A percentile compares a stretch with the other conserved stretches of the same genome.
Evolutionary conservation across 192 early-diverging fungal species (phyloP).

Genomic region (Endogone sp.): DNA sequence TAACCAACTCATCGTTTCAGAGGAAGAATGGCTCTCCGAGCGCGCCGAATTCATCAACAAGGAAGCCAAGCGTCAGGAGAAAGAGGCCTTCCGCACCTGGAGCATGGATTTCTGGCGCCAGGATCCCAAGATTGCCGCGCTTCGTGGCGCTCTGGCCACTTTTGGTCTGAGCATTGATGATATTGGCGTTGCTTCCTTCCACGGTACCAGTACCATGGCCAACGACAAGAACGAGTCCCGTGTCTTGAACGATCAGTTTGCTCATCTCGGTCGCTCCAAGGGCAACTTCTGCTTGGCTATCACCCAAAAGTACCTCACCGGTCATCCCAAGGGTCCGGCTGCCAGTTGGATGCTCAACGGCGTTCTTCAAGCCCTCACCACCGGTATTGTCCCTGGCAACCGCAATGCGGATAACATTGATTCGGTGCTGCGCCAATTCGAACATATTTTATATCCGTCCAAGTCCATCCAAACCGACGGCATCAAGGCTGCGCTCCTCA

Average conservation of each 20-base stretch:
- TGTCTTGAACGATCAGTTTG: slow-evolving; percentile 81
- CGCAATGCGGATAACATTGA: slow-evolving; percentile 89
- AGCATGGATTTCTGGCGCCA: slow-evolving; percentile 77
- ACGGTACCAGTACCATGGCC: slow-evolving; percentile 90
- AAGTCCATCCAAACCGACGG: slow-evolving; percentile 87
- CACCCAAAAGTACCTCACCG: slow-evolving; percentile 93
- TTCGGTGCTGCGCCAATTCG: slow-evolving; percentile 65
- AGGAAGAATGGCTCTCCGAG: slow-evolving; percentile 45
- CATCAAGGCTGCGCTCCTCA: slow-evolving; percentile 85
- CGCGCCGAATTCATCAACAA: slow-evolving; percentile 46
- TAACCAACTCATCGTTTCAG: slow-evolving; percentile 30
- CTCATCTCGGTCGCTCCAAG: slow-evolving; percentile 78
- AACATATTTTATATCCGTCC: slow-evolving; percentile 79
- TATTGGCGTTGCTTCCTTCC: slow-evolving; percentile 92
- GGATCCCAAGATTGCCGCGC: slow-evolving; percentile 71
- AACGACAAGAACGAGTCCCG: slow-evolving; percentile 95
- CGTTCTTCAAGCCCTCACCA: slow-evolving; percentile 78
- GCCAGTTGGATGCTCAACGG: slow-evolving; percentile 98
- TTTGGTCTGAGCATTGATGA: slow-evolving; percentile 91
- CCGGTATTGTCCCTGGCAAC: slow-evolving; percentile 89
- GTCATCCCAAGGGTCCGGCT: slow-evolving; percentile 96
- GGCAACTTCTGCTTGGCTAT: slow-evolving; percentile 78
- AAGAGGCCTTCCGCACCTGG: slow-evolving; percentile 69
- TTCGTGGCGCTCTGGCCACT: slow-evolving; percentile 82
- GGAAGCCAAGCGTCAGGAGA: slow-evolving; percentile 68